A percentile compares a stretch with the other conserved stretches of the same genome.
phyloP scores from a whole-genome alignment of 257 asterid genomes.

The Solanum etuberosum region DNA sequence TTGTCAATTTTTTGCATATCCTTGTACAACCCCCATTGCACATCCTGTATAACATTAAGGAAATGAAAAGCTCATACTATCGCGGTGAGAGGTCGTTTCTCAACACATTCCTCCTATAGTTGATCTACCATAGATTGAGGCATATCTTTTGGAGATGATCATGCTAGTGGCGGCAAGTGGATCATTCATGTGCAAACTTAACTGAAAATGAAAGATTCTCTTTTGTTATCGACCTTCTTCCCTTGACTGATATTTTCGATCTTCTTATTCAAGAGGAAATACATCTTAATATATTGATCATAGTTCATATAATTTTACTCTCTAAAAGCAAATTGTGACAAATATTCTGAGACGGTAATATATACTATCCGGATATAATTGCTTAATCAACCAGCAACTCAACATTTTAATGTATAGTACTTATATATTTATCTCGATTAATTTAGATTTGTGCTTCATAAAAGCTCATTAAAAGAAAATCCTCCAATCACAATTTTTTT shows the following conservation, averaged over 20 bases:
- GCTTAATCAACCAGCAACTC: not conserved
- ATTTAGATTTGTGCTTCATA: not conserved
- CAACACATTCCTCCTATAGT: not conserved
- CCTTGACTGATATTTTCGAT: no score
- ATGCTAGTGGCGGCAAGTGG: no score
- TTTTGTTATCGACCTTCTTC: no score
- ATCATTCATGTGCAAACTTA: no score
- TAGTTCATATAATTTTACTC: not conserved
- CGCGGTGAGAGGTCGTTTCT: not conserved
- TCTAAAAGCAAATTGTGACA: not conserved
- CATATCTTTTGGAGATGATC: no score
- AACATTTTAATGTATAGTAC: not conserved
- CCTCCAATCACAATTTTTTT: not conserved
- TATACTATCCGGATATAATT: not conserved
- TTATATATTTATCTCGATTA: not conserved
- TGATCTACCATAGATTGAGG: no score
- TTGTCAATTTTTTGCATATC: not conserved
- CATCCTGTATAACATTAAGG: no score
- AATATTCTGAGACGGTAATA: not conserved
- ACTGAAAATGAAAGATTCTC: no score
- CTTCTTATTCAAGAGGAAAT: no score
- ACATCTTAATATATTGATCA: not conserved
- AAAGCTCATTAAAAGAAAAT: not conserved
- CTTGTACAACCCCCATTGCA: no score
- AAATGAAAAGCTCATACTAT: not conserved